These are phyloP conservation scores for Primulina tabacum DNA, from an alignment of 257 asterid genomes.

Conservation along the genomic window DNA sequence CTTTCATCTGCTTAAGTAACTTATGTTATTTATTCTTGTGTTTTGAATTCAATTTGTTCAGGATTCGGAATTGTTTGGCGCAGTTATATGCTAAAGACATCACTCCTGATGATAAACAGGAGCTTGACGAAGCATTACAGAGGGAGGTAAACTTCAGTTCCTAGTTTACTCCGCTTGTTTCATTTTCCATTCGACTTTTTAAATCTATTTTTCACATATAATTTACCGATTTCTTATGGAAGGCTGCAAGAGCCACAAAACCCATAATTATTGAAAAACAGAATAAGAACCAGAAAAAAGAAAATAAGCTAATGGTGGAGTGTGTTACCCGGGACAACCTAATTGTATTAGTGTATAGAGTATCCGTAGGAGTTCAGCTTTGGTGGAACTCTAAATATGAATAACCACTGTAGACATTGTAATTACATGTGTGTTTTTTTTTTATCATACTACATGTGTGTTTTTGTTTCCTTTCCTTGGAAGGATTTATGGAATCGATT, in stretches of 20 bases:
- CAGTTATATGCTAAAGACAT: constrained; percentile 49
- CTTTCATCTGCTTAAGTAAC: neutral
- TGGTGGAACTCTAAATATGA: no score
- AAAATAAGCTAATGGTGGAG: no score
- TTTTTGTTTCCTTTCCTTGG: no score
- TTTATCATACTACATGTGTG: no score
- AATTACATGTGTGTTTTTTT: no score
- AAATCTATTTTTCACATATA: neutral
- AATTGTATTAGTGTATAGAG: no score
- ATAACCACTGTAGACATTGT: no score
- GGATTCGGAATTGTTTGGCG: constrained; percentile 54
- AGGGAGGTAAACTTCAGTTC: constrained; percentile 44
- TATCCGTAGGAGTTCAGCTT: no score
- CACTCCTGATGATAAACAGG: constrained; percentile 60
- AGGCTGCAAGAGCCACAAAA: neutral
- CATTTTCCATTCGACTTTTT: neutral
- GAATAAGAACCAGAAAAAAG: no score
- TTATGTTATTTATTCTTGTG: neutral
- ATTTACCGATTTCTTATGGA: neutral
- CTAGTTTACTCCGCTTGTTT: neutral
- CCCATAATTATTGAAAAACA: neutral
- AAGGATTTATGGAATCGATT: no score
- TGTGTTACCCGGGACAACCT: no score
- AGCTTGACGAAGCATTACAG: constrained; percentile 54
- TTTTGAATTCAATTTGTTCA: constrained; percentile 20